Percentiles rank a stretch among this genome's conserved stretches.
phyloP scores from a whole-genome alignment of 306 rosid species.

The Lithocarpus polystachyus region DNA sequence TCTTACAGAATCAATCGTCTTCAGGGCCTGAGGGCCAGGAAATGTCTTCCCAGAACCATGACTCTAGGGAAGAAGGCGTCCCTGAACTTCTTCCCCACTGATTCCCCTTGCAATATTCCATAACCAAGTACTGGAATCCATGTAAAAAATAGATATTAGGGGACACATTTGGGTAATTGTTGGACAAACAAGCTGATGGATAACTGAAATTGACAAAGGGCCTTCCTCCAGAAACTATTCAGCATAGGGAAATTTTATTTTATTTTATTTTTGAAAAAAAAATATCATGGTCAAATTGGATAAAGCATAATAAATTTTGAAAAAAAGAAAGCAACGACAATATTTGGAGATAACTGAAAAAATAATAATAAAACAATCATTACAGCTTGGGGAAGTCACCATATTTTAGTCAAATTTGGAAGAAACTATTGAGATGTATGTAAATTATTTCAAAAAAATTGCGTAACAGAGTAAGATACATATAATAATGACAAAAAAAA shows the following conservation, averaged over 20 bases:
- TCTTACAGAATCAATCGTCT: conserved; percentile 68
- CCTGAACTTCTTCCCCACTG: conserved; percentile 88
- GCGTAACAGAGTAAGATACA: no score
- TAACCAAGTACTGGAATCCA: conserved; percentile 79
- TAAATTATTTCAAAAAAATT: no score
- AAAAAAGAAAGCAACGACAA: no score
- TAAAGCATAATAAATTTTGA: not conserved
- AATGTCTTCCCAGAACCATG: conserved; percentile 98
- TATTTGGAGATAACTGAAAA: no score
- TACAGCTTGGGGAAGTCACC: not conserved
- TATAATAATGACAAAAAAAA: no score
- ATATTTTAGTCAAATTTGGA: not conserved
- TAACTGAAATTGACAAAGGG: not conserved
- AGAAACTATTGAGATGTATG: not conserved
- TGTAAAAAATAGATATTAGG: conserved; percentile 29
- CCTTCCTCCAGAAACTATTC: not conserved
- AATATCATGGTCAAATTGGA: not conserved
- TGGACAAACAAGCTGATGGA: conserved; percentile 7
- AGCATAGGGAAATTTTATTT: not conserved
- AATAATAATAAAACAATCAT: not conserved
- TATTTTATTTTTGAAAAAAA: not conserved
- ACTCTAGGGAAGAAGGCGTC: conserved; percentile 88
- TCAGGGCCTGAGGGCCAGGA: conserved; percentile 88
- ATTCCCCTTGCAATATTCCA: conserved; percentile 96
- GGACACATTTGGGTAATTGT: conserved; percentile 20